Base-by-base conservation (phyloP, 305 asterid genomes). In the Striga hermonthica region DNA sequence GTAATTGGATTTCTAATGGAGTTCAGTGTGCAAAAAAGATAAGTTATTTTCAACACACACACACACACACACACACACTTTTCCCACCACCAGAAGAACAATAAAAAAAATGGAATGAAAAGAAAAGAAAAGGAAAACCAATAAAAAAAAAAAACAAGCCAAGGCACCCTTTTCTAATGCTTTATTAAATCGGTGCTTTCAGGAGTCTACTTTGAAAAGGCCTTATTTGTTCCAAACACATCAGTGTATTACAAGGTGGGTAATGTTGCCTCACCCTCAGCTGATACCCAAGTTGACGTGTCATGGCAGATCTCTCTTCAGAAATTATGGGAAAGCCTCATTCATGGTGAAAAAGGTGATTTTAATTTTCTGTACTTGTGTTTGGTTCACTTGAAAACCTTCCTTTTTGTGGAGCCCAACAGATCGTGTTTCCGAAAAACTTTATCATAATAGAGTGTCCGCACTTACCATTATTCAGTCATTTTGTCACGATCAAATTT, bases 221-320 rank as follows among this genome's bases (percentile, higher is more conserved):
- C 99, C n/a, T 74, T 90, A 59, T 94, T 94, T 72, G 99, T 94
- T 62, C 99, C 97, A 47, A 94, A 86, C 74, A 77, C 84, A 28
- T 94, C 99, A 62, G 90, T 88, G 60, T 85, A 82, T 78, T 75
- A 88, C 88, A 94, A 94, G 82, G 96, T 88, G 70, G 93, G 95
- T 40, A 67, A 81, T 57, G 73, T 68, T 67, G 70, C 82, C 57
- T 74, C 81, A 71, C 78, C 83, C 36, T 70, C 80, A 38, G 59
- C 80, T 56, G 94, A 83, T 72, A 67, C 84, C 75, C 93, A 87
- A 71, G 87, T 85, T 68, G 95, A 94, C 83, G 68, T 94, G 65
- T 85, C 97, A 14, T 94, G 96, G 96, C 99, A 94, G 82, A 64
- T 85, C 72, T 80, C 86, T 62, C 96, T 90, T 70, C 99, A 88